A percentile compares a stretch with the other conserved stretches of the same genome.
These are phyloP conservation scores for Ogataea corticis DNA, from an alignment of 805 yeast species.

Conservation along the genomic window DNA sequence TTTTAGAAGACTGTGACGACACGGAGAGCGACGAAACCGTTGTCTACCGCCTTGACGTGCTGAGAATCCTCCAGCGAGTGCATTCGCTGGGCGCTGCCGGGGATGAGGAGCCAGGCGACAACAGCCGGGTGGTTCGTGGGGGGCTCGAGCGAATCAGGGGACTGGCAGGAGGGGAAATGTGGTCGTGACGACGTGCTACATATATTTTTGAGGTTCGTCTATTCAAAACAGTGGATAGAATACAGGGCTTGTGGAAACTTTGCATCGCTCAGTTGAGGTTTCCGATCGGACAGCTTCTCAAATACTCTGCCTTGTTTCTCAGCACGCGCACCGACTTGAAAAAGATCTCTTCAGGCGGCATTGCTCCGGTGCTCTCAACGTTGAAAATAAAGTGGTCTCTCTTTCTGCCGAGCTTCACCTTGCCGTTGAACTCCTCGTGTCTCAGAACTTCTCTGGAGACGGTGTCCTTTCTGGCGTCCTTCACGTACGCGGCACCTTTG, in stretches of 20 bases:
- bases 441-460: constrained; percentile 95
- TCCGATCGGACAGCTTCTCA: constrained; percentile 76
- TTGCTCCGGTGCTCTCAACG: constrained; percentile 94
- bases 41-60: constrained; percentile 38
- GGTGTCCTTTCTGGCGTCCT: constrained; percentile 92
- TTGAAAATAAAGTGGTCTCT: constrained; percentile 93
- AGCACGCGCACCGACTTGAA: constrained; percentile 84
- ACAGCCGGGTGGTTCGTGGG: constrained; percentile 11
- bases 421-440: constrained; percentile 86
- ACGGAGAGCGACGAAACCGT: constrained; percentile 48
- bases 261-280: constrained; percentile 25
- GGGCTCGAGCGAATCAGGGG: constrained; percentile 16
- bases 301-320: constrained; percentile 79
- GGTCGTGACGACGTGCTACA: neutral
- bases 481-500: constrained; percentile 71
- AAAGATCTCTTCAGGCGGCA: constrained; percentile 95
- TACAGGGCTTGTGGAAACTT: too few relatives aligned
- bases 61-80: constrained; percentile 27
- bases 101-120: neutral
- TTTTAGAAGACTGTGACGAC: constrained; percentile 31
- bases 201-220: neutral
- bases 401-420: constrained; percentile 86
- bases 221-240: neutral
- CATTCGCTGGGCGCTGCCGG: constrained; percentile 17
- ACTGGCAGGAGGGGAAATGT: constrained; percentile 10